Evolutionary conservation across 1,284 basidiomycete species (phyloP), one percentile per base, ranked within the genome.

Genomic region (Puccinia novopanici): DNA sequence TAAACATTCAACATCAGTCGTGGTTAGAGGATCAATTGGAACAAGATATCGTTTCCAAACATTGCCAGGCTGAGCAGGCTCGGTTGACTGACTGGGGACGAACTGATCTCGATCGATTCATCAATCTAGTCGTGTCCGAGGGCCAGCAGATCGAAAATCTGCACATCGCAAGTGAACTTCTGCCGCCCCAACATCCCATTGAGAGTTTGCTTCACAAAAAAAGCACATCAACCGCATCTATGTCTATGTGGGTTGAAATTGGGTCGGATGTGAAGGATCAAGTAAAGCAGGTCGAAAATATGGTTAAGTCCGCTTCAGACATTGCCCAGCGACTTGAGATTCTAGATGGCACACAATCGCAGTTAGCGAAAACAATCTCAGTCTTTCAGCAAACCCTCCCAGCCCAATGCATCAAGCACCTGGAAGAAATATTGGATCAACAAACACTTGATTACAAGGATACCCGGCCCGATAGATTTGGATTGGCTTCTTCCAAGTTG

Each of bases 1-100:
- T 50, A 48, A 42, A 34, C 70, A n/a, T n/a, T 50, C 19, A 55
- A 57, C 52, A 55, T n/a, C 30, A 67, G 1, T 45, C 37, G 40
- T 37, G n/a, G 15, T 30, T 42, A 52, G 40, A 45, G 4, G 63
- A 67, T 48, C 27, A 27, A 42, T 48, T 70, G 22, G 75, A 78
- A 30, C 27, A 55, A 19, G 34, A 50, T 24, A 24, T 78, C 12
- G 55, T 78, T 27, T 42, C 22, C 22, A 42, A 34, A 15, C 75
- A 78, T 55, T 54, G 40, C 40, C 65, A 57, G 22, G 13, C 24
- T 55, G 75, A 78, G 70, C 42, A n/a, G 37, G 34, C 61, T 37
- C 65, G 50, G 17, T 50, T 78, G 50, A 55, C 45, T 40, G 24
- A 54, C 52, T 78, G 75, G 75, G 67, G 45, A 50, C 45, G 54